Conservation (phyloP, 2,329 filamentous ascomycete species). For the Neonectria ditissima region DNA sequence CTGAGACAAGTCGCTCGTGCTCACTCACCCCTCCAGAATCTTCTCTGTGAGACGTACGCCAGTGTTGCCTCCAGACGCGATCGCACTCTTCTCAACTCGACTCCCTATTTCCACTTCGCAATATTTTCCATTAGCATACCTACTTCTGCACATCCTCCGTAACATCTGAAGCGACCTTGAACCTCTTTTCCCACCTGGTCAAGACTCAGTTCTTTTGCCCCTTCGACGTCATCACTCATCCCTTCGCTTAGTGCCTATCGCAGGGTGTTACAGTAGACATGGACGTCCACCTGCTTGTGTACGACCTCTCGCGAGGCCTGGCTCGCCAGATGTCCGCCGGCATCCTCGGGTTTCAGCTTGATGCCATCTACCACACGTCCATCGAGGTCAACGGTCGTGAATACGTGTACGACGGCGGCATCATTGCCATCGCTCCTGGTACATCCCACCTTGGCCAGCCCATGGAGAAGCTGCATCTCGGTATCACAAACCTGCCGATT, state of each 20-base stretch:
- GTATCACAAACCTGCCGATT: slow-evolving; percentile 80
- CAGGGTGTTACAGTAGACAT: slow-evolving; percentile 57
- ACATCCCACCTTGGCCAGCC: slow-evolving; percentile 88
- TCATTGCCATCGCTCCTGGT: slow-evolving; percentile 84
- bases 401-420: slow-evolving; percentile 90
- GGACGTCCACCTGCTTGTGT: slow-evolving; percentile 83
- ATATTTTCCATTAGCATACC: background rate
- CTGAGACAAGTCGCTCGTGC: slow-evolving; percentile 2
- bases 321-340: slow-evolving; percentile 67
- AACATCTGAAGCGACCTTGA: background rate
- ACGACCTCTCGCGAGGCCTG: slow-evolving; percentile 77
- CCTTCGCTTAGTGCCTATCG: slow-evolving; percentile 6
- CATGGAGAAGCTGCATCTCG: slow-evolving; percentile 80
- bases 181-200: background rate
- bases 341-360: slow-evolving; percentile 72
- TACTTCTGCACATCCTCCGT: background rate
- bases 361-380: slow-evolving; percentile 95
- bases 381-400: slow-evolving; percentile 87
- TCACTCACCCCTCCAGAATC: slow-evolving; percentile 39
- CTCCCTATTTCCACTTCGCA: background rate
- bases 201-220: background rate
- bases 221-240: background rate
- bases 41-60: slow-evolving; percentile 39
- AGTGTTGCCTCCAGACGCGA: slow-evolving; percentile 39
- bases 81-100: slow-evolving; percentile 9